Conservation (phyloP, 257 asterid genomes). For the Misopates orontium region DNA sequence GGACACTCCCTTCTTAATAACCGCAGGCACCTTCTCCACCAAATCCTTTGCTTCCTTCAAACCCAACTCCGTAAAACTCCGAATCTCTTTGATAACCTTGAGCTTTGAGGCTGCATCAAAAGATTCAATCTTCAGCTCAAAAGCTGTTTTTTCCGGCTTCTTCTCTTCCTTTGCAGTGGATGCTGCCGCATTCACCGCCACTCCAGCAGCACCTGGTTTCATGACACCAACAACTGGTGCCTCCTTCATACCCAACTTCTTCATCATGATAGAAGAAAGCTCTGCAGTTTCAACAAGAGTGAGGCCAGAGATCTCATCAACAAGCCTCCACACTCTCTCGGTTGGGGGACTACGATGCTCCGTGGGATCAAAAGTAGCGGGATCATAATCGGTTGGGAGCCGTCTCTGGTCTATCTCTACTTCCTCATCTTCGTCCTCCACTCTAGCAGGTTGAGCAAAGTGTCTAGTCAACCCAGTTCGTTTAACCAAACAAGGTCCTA, state of each 20-base stretch:
- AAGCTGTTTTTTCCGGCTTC: constrained; percentile 69
- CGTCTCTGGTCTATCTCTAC: constrained; percentile 72
- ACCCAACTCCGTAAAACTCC: constrained; percentile 43
- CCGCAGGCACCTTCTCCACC: constrained; percentile 46
- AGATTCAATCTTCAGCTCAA: constrained; percentile 73
- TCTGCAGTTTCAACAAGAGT: constrained; percentile 64
- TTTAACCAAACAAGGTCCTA: constrained; percentile 29
- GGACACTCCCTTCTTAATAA: constrained; percentile 45
- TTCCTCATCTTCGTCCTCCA: constrained; percentile 61
- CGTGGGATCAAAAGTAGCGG: constrained; percentile 69
- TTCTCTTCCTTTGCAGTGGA: constrained; percentile 53
- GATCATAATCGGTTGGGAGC: constrained; percentile 89
- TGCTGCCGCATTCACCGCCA: constrained; percentile 28
- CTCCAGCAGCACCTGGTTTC: constrained; percentile 69
- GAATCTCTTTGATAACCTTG: constrained; percentile 58
- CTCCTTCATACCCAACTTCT: constrained; percentile 47
- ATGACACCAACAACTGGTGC: constrained; percentile 41
- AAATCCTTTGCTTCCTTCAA: constrained; percentile 49
- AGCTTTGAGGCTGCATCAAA: constrained; percentile 70
- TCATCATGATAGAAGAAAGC: constrained; percentile 55
- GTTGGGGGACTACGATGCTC: constrained; percentile 87
- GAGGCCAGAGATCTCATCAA: constrained; percentile 73
- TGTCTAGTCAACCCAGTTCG: constrained; percentile 37
- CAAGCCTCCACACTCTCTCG: constrained; percentile 76
- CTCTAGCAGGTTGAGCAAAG: constrained; percentile 56